Evolutionary conservation across 306 rosid species (phyloP), one percentile per base, ranked within the genome.

Genomic region (Quercus parvula): DNA sequence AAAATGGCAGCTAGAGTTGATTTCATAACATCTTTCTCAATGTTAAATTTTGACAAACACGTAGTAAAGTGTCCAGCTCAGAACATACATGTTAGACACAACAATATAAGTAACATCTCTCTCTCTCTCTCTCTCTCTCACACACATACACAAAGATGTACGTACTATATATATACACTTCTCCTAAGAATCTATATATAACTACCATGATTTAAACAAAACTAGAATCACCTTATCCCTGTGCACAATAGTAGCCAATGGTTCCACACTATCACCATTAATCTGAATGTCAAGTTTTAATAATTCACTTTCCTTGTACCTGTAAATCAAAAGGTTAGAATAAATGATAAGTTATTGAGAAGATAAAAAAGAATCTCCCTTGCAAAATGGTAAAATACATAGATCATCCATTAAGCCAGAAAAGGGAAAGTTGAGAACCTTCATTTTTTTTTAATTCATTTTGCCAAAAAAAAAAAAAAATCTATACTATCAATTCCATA

Each of bases 201-300:
- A 10, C 30, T 24, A 24, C 66, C 25, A 67, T 11, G 77, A 27
- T 1, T 63, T 13, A 58, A 27, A 74, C 22, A 69, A 73, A 22
- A 46, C 12, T 17, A 51, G 57, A 22, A 54, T 78, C 84, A 92
- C 97, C 93, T 94, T 92, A 75, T 94, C 92, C 73, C 66, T 89
- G 87, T 94, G 98, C 59, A 94, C 97, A 79, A 92, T 94, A 22
- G 97, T 92, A 27, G 97, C 78, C 88, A 94, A 83, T 28, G 97
- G 98, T 84, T 94, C 98, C 80, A 94, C 97, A 49, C 27, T 81
- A 56, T 92, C 97, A 56, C 98, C 94, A 78, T 91, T 92, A 46
- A 92, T 94, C 83, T 85, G 91, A 80, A 94, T 89, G 85, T 94
- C 98, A 82, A 94, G 97, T 89, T 87, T 92, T 80, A 90, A 69